Evolutionary conservation across 2,329 filamentous ascomycete species (phyloP), one percentile per base, ranked within the genome.

Genomic region (Xylariaceae sp.): DNA sequence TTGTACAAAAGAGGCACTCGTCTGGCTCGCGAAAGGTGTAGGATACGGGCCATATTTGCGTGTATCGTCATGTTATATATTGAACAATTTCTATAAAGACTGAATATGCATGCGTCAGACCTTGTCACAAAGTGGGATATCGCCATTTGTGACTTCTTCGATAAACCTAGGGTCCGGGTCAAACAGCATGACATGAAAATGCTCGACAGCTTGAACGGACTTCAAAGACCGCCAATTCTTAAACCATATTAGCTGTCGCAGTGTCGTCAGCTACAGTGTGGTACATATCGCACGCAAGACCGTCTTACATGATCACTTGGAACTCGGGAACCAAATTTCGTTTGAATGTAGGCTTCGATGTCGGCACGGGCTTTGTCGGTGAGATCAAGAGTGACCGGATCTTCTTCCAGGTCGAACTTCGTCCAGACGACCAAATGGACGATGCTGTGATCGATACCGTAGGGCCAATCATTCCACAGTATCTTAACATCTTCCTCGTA

Each of bases 161-260:
- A 96, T 71, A 60, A 95, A 90, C 3, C 75, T 77, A 38, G 77
- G 75, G 61, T 93, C 85, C 1, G 91, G 86, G 60, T 89, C 78
- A 68, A 86, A 88, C 48, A 97, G 75, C 90, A 97, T 91, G 65
- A 97, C 87, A 70, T 97, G 93, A 66, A 97, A 94, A 69, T 97
- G 93, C 75, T 97, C 92, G 11, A 97, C 83, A 1, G 88, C 84
- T 62, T 90, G 83, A 28, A 97, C 83, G 19, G 88, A 94, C 74
- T 96, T 96, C 60, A 97, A 73, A 14, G 80, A 82, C 48, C 77
- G 81, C 90, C 91, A 96, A 65, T 97, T 97, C 75, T 89, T 90
- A 73, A 94, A 94, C 89, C 89, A 94, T 34, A 87, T 75, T 39
- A 70, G 68, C 71, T 75, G 48, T 47, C 13, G 45, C 43, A 6